Evolutionary conservation across 2,329 filamentous ascomycete species (phyloP), one percentile per base, ranked within the genome.

Genomic region (Aspergillus fumigatus): DNA sequence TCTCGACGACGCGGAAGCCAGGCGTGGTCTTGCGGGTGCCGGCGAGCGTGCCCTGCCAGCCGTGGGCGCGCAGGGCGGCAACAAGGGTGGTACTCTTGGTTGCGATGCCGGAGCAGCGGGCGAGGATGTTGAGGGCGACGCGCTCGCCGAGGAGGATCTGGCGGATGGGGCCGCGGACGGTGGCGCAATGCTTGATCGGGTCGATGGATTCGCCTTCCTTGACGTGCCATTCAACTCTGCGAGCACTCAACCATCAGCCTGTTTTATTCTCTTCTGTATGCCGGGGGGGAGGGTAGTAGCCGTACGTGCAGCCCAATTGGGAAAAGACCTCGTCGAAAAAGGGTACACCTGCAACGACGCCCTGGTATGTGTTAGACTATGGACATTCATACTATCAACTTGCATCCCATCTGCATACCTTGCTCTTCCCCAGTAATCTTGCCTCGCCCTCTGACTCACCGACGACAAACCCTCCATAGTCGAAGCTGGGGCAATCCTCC

Each of bases 1-100:
- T 99, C 76, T 99, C 94, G 9, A 97, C 92, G 4, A 97, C 79
- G 10, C 94, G 83, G 77, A 97, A 99, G 0, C 94, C 94, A 0
- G 94, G 94, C 0, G 94, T 99, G 0, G 94, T 99, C 80, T 99
- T 99, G 70, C 94, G 84, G 48, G 94, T 99, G 47, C 94, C 94
- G 0, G 94, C 93, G n/a, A 99, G 79, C 2, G 87, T 88, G 57
- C 93, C 93, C 27, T 78, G 79, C 77, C 93, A 97, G 2, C 92
- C 92, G 3, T 83, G 80, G 9, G 76, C 71, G 48, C 82, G 79
- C 19, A 86, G 76, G 27, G 83, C 76, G 26, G 71, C 60, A 4
- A 85, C 75, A 40, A 85, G 75, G 9, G 73, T 71, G 49, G 63
- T 51, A 48, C 64, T 67, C 70, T 82, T 86, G 17, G 88, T 90